Base-by-base conservation (phyloP, 2,329 filamentous ascomycete species). In the Fusarium sp. region DNA sequence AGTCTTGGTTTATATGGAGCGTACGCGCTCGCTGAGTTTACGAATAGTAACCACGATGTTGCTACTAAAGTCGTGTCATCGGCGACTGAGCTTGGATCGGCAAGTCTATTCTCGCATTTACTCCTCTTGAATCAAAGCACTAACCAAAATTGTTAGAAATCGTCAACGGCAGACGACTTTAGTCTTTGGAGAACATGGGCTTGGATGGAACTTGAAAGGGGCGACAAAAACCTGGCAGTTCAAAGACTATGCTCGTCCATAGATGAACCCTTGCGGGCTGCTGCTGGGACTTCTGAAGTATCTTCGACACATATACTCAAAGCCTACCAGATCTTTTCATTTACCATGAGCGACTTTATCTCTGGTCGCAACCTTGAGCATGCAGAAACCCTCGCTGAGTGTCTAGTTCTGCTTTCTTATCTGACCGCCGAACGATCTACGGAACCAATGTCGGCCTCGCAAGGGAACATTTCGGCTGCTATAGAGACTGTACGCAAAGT, bases 1-100 rank as follows among this genome's bases (percentile, higher is more conserved):
- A 91, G 89, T 70, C 77, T 92, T 5, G 82, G 84, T 15, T 82
- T 98, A 1, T 98, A 97, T 79, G 92, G 94, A 70, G 88, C 90
- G 1, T 97, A 95, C 74, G 93, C 91, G 0, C 80, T 93, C 15
- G 88, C 94, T 5, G 93, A 97, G 77, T 84, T 80, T 69, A 81
- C 83, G 2, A 85, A 85, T 31, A 87, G 84, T 0, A 90, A 91
- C 24, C 70, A 76, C 2, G 83, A 87, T 1, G 81, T 88, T 46
- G 90, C 91, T 6, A 80, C 84, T 22, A 89, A 88, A 52, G 89
- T 96, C 1, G 87, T 95, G 72, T 77, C 84, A 2, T 91, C 91
- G 2, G 90, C 93, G 3, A 81, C 93, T 5, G 60, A 73, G 31
- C 72, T 80, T 13, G 55, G 74, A 11, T 70, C 73, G 42, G 80